Base-by-base conservation (phyloP, 2,329 filamentous ascomycete genomes). In the Exophiala xenobiotica region DNA sequence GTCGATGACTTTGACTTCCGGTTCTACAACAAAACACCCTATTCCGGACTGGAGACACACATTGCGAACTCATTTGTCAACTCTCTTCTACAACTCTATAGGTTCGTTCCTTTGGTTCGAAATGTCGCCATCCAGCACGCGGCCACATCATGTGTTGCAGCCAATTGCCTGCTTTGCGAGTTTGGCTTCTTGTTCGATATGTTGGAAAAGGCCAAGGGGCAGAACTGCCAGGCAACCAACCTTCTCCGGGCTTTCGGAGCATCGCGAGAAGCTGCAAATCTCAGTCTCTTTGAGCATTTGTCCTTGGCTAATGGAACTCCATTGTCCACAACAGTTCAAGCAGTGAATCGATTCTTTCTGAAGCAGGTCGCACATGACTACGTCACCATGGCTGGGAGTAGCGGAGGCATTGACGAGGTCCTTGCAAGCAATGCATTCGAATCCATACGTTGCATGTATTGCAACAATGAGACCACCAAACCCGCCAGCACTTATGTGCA, bases 1-100 rank as follows among this genome's bases (percentile, higher is more conserved):
- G 90, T 99, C n/a, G 92, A 97, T 64, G 95, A 99, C 69, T 99
- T 99, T 68, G 93, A 99, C 69, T 99, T 99, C 71, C 87, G 87
- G 84, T 97, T 89, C 68, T 99, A 95, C 76, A 99, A 99, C 70
- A 90, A 88, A 67, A 97, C 95, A 1, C 78, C 76, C 19, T 96
- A 90, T 65, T 96, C 93, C 7, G 93, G 93, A 0, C 75, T 99
- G 31, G 92, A 99, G 68, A 99, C 89, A 39, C 92, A 99, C 67
- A 96, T 99, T 54, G 82, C 90, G 35, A 97, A 99, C 67, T 96
- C 92, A 1, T 99, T 97, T 65, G 89, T 91, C 49, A 99, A 99
- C 63, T 81, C 93, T 0, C 79, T 99, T 3, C 76, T 99, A 26
- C 93, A 99, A 67, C 79, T 99, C 1, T 84, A 96, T 70, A 87